Percentiles rank a stretch among this genome's conserved stretches.
Evolutionary conservation across 257 asterid species (phyloP).

Genomic region (Handroanthus guayacan): DNA sequence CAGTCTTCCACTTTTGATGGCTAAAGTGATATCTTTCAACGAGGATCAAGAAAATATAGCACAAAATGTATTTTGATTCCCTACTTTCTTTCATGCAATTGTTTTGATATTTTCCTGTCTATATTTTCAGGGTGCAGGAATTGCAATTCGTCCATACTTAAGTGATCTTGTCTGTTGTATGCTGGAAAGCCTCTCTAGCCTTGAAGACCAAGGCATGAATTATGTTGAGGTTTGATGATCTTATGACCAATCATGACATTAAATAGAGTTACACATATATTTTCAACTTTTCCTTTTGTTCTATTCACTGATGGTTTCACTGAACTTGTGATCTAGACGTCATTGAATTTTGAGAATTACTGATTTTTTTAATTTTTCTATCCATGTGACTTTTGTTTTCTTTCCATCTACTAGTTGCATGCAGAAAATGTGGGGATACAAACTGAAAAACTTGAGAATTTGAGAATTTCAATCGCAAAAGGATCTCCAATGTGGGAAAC

Average conservation of each 20-base stretch:
- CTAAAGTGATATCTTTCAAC: constrained; percentile 16
- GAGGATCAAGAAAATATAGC: constrained; percentile 5
- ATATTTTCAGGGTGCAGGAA: constrained; percentile 83
- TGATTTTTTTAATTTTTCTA: constrained; percentile 27
- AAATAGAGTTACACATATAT: background rate
- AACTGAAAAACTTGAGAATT: constrained; percentile 89
- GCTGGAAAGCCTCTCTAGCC: constrained; percentile 99
- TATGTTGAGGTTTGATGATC: constrained; percentile 80
- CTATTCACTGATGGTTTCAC: constrained; percentile 29
- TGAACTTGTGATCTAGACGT: constrained; percentile 25
- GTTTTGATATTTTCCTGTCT: constrained; percentile 19
- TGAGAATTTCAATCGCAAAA: constrained; percentile 89
- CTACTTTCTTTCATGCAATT: constrained; percentile 21
- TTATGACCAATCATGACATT: constrained; percentile 22
- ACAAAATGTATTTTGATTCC: background rate
- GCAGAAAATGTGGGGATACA: constrained; percentile 95
- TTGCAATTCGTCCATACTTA: constrained; percentile 89
- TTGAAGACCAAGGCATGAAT: constrained; percentile 97
- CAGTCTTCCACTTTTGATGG: constrained; percentile 25
- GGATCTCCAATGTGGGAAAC: constrained; percentile 99
- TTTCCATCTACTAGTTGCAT: constrained; percentile 66
- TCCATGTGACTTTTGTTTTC: constrained; percentile 23
- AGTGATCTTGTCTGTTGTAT: constrained; percentile 95
- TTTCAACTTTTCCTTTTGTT: background rate
- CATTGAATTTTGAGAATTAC: constrained; percentile 21